Conservation (phyloP, 805 yeast species). For the Metschnikowia similis region DNA sequence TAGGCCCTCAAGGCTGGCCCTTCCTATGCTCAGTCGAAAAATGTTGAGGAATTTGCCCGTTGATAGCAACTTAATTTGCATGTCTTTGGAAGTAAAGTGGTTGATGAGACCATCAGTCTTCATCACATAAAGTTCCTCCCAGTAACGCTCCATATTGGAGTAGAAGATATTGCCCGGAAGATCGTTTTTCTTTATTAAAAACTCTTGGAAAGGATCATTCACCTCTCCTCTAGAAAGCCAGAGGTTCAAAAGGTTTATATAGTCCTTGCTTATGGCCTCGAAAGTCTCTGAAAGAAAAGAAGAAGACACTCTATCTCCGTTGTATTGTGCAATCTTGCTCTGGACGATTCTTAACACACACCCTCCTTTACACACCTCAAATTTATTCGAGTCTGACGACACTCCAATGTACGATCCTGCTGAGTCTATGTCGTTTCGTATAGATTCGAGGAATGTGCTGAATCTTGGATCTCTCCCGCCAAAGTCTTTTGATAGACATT, state of each 20-base stretch:
- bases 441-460: constrained; percentile 30
- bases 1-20: constrained; percentile 30
- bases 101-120: constrained; percentile 71
- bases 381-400: constrained; percentile 45
- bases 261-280: constrained; percentile 56
- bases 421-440: constrained; percentile 38
- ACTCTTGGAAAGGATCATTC: constrained; percentile 78
- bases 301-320: constrained; percentile 61
- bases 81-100: constrained; percentile 50
- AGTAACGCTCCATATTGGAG: constrained; percentile 53
- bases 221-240: constrained; percentile 79
- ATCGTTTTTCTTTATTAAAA: constrained; percentile 47
- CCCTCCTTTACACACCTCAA: constrained; percentile 73
- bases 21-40: constrained; percentile 54
- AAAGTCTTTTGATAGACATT: constrained; percentile 7
- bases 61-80: constrained; percentile 62
- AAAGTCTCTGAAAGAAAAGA: constrained; percentile 52
- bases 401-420: constrained; percentile 45
- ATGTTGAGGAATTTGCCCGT: constrained; percentile 87
- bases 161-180: constrained; percentile 26
- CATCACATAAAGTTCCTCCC: constrained; percentile 72
- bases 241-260: constrained; percentile 61
- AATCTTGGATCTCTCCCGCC: constrained; percentile 20
- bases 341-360: constrained; percentile 61
- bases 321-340: constrained; percentile 47